These are phyloP conservation scores for Phycomyces nitens DNA, from an alignment of 192 early-diverging fungal species.

Conservation along the genomic window DNA sequence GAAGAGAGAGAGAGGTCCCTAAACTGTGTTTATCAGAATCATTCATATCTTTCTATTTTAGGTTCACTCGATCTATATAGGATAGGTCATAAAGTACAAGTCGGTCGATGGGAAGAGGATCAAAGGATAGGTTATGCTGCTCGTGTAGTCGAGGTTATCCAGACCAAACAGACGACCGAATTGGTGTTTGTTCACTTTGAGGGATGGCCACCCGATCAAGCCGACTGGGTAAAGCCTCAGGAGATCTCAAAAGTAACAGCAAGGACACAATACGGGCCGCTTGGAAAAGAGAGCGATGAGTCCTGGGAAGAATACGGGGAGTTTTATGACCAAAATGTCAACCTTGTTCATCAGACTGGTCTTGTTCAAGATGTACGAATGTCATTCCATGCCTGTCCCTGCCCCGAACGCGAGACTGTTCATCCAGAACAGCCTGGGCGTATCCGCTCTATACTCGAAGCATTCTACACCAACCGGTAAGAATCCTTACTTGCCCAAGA, in stretches of 20 bases:
- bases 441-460: constrained; percentile 40
- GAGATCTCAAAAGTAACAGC: constrained; percentile 25
- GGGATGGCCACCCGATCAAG: constrained; percentile 47
- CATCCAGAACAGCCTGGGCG: constrained; percentile 53
- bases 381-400: constrained; percentile 49
- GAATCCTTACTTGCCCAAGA: too few species aligned
- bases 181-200: constrained; percentile 49
- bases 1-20: too few species aligned
- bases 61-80: too few species aligned
- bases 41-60: too few species aligned
- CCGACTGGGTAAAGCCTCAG: constrained; percentile 43
- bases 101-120: constrained; percentile 3
- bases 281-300: constrained; percentile 36
- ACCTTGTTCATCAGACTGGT: constrained; percentile 38
- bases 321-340: constrained; percentile 32
- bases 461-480: constrained; percentile 42
- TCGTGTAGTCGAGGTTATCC: constrained; percentile 9
- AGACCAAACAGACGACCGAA: constrained; percentile 10
- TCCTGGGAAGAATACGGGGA: constrained; percentile 44
- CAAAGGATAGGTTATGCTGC: not conserved
- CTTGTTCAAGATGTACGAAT: constrained; percentile 45
- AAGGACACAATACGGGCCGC: constrained; percentile 40
- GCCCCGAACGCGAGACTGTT: constrained; percentile 37
- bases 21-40: too few species aligned
- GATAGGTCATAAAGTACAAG: constrained; percentile 8